Conservation (phyloP, 495 filamentous ascomycete species). For the Penicillium taxi region DNA sequence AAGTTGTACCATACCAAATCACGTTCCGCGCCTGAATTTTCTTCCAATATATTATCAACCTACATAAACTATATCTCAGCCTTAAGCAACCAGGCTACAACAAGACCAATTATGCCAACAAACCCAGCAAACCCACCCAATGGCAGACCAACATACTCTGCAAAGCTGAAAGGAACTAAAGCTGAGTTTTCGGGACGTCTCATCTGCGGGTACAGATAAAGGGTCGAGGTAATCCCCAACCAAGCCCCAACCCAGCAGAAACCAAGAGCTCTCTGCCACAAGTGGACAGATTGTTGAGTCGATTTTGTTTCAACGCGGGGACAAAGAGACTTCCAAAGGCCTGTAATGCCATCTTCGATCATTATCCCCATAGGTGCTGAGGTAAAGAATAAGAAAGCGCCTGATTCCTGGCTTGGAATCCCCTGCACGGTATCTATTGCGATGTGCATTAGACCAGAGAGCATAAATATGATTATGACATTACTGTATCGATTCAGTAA, state of each 20-base stretch:
- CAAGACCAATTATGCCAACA: no score
- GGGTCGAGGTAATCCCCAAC: constrained; percentile 15
- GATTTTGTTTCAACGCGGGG: not conserved
- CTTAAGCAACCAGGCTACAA: constrained; percentile 8
- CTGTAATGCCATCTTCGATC: constrained; percentile 22
- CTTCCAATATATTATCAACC: no score
- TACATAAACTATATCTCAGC: constrained; percentile 8
- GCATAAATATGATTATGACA: constrained; percentile 23
- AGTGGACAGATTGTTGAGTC: not conserved
- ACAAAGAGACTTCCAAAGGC: constrained; percentile 1
- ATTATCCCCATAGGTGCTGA: constrained; percentile 23
- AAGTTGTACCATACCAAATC: no score
- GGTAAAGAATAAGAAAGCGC: constrained; percentile 26
- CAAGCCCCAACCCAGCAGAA: constrained; percentile 12
- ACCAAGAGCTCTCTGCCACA: constrained; percentile 10
- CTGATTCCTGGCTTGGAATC: constrained; percentile 14
- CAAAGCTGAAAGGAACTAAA: constrained; percentile 14
- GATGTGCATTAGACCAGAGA: constrained; percentile 26
- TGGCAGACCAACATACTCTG: constrained; percentile 5
- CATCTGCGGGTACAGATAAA: constrained; percentile 18
- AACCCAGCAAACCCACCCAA: constrained; percentile 1
- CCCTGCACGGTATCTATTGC: constrained; percentile 24
- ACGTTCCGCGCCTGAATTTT: no score
- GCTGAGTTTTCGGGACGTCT: constrained; percentile 12
- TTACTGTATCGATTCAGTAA: constrained; percentile 21